These are phyloP conservation scores for Sugiyamaella japonica DNA, from an alignment of 1,139 yeast species.

Conservation along the genomic window DNA sequence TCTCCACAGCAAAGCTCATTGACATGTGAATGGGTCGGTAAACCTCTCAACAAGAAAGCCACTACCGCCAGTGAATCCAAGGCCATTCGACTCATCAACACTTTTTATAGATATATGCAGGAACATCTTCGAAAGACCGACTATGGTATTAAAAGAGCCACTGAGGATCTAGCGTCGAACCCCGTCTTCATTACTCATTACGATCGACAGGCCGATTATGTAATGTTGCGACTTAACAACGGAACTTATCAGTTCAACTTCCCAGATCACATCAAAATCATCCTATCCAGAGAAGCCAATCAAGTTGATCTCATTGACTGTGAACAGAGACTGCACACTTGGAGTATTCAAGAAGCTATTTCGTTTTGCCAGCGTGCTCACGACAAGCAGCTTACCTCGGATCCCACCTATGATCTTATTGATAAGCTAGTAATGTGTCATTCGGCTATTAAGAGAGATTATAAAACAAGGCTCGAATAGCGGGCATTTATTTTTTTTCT, in stretches of 20 bases:
- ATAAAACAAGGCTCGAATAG: neutral
- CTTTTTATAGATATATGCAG: conserved; percentile 41
- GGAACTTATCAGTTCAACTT: conserved; percentile 93
- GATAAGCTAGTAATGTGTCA: conserved; percentile 23
- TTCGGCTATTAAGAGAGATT: conserved; percentile 8
- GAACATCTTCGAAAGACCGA: conserved; percentile 34
- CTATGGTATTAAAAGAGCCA: conserved; percentile 15
- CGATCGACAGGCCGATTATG: conserved; percentile 51
- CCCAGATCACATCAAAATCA: conserved; percentile 88
- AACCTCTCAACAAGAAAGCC: conserved; percentile 18
- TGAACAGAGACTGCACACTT: conserved; percentile 68
- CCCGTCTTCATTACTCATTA: conserved; percentile 72
- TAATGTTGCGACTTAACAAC: conserved; percentile 91
- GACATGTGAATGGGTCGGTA: conserved; percentile 24
- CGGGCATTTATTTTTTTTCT: neutral
- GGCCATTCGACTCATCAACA: conserved; percentile 34
- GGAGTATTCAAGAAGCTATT: conserved; percentile 27
- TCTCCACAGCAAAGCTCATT: conserved; percentile 4
- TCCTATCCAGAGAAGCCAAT: conserved; percentile 73
- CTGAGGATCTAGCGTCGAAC: conserved; percentile 1
- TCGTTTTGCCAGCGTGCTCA: conserved; percentile 17
- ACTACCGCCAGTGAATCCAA: conserved; percentile 29
- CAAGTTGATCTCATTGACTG: conserved; percentile 83
- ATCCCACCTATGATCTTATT: conserved; percentile 16
- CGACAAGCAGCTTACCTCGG: neutral